A percentile compares a stretch with the other conserved stretches of the same genome.
phyloP scores from a whole-genome alignment of 192 early-diverging fungal genomes.

The Cladochytrium replicatum region DNA sequence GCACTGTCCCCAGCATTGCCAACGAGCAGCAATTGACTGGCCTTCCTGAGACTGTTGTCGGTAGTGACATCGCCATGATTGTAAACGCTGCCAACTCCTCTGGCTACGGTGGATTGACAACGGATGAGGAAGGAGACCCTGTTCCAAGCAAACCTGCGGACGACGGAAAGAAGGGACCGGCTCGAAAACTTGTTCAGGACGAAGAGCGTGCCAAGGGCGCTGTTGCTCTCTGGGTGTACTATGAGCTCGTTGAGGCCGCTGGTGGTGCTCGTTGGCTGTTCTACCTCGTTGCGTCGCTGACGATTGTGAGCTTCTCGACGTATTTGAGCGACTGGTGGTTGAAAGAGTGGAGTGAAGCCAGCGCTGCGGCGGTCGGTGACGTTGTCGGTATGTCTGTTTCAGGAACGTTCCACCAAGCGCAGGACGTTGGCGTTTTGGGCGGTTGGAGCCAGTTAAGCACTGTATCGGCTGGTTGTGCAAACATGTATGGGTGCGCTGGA shows the following conservation, averaged over 20 bases:
- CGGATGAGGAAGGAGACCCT: constrained; percentile 11
- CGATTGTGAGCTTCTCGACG: constrained; percentile 7
- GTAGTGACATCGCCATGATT: no score
- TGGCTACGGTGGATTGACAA: no score
- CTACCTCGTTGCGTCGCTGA: constrained; percentile 10
- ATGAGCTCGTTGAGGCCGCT: constrained; percentile 23
- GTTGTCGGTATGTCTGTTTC: no score
- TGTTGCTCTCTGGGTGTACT: constrained; percentile 29
- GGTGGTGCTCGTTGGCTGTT: constrained; percentile 31
- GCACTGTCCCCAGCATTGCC: constrained; percentile 10
- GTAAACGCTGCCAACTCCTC: no score
- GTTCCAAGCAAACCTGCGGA: constrained; percentile 13
- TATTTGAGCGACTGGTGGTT: constrained; percentile 32
- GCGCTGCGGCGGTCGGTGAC: no score
- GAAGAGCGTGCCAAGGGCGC: constrained; percentile 32
- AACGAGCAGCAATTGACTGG: no score
- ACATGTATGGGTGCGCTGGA: no score
- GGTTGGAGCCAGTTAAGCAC: no score
- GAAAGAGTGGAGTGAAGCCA: constrained; percentile 32
- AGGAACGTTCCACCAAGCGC: no score
- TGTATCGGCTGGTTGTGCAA: no score
- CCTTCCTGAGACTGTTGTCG: no score
- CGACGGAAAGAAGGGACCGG: constrained; percentile 12
- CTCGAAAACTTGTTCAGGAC: constrained; percentile 27
- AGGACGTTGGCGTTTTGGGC: no score